phyloP scores from a whole-genome alignment of 805 yeast species.

The Yamadazyma nakazawae region DNA sequence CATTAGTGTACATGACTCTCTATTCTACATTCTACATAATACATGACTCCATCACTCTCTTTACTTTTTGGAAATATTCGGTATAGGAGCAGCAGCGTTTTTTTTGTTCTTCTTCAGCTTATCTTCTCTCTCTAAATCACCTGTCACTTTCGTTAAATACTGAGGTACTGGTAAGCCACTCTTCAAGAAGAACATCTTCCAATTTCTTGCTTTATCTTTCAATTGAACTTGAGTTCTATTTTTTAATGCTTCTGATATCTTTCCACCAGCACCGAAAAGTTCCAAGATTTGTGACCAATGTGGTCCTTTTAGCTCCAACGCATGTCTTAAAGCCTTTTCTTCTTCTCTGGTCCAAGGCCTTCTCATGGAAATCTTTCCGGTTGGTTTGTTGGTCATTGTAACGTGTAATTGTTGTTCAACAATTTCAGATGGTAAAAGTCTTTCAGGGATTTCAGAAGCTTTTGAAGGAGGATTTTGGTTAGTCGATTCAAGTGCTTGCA shows the following conservation, averaged over 20 bases:
- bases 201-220: slow-evolving; percentile 94
- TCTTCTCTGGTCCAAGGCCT: slow-evolving; percentile 87
- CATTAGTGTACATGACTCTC: neutral
- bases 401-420: slow-evolving; percentile 42
- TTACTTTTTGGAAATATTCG: slow-evolving; percentile 14
- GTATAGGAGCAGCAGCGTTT: slow-evolving; percentile 42
- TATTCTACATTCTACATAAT: neutral
- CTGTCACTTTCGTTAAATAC: slow-evolving; percentile 81
- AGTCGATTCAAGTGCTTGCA: slow-evolving; percentile 6
- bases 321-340: slow-evolving; percentile 78
- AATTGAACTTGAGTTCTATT: slow-evolving; percentile 88
- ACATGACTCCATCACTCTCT: neutral
- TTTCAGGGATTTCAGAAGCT: slow-evolving; percentile 22
- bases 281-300: slow-evolving; percentile 91
- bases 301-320: slow-evolving; percentile 81
- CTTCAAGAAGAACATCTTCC: slow-evolving; percentile 85
- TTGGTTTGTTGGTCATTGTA: slow-evolving; percentile 23
- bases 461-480: slow-evolving; percentile 2
- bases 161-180: slow-evolving; percentile 75
- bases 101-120: slow-evolving; percentile 33
- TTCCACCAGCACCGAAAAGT: slow-evolving; percentile 92
- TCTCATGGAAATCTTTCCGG: slow-evolving; percentile 35
- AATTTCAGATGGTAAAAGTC: slow-evolving; percentile 42
- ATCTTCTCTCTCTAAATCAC: slow-evolving; percentile 64
- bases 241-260: slow-evolving; percentile 75